Base-by-base conservation (phyloP, 768 basidiomycete genomes). In the Lentinula sp. region DNA sequence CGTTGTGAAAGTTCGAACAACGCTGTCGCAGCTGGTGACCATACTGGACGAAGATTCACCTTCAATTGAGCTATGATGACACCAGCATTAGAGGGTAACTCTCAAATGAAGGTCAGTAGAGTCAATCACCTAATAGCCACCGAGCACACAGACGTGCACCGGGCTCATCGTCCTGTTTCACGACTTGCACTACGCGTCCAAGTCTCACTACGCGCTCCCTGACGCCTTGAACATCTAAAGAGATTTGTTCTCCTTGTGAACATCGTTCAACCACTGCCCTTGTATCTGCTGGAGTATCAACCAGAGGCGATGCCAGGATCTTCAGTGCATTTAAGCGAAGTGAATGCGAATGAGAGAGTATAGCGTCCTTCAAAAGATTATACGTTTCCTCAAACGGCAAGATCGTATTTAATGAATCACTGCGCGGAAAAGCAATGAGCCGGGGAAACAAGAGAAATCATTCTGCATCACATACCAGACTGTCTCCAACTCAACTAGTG, bases 41-140 rank as follows among this genome's bases (percentile, higher is more conserved):
- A 99, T 15, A 97, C 69, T 0, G 97, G 97, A 32, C 92, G 83
- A 49, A 98, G 75, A 70, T 95, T 96, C 62, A 98, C 89, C 75
- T 98, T 98, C 57, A 98, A 78, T 70, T 97, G 95, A 5, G 90
- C 92, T 89, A 66, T 28, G 59, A 18, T 11, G 28, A 2, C 53
- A 55, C 52, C 65, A 61, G 28, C 37, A 56, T 23, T 21, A 15
- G 37, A 2, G 16, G 2, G 28, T 28, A 28, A 28, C 28, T 9
- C 6, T 40, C 16, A 2, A 9, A 15, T 6, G 13, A 62, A 54
- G 23, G 43, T 37, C 18, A 39, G 9, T 9, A 18, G 61, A 46
- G 4, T 55, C 4, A 74, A 80, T 60, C 54, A 91, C 90, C 87
- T 32, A 88, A 81, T 21, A 94, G 70, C 89, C 93, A 95, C 45